Conservation (phyloP, 306 rosid genomes). For the Dryas octopetala region DNA sequence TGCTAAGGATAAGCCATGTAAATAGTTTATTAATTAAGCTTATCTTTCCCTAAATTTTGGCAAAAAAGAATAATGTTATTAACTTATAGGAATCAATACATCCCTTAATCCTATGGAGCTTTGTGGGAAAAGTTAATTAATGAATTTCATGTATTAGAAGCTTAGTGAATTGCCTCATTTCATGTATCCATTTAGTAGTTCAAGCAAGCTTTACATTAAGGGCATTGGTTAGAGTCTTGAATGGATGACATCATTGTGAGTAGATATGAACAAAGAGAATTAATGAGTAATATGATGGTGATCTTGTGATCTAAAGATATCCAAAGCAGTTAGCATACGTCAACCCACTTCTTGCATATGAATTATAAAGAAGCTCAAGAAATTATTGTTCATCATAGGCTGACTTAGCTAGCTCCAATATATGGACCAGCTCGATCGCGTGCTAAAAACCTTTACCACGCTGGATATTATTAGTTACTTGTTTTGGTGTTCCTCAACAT, state of each 20-base stretch:
- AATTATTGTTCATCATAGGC: conserved; percentile 45
- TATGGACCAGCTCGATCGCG: conserved; percentile 25
- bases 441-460: conserved; percentile 46
- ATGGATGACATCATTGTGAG: too few species aligned
- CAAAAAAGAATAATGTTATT: neutral
- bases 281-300: conserved; percentile 40
- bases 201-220: too few species aligned
- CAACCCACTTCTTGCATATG: neutral
- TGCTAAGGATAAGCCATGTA: conserved; percentile 18
- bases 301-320: neutral
- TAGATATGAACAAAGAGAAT: conserved; percentile 36
- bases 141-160: too few species aligned
- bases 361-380: conserved; percentile 12
- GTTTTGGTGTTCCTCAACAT: conserved; percentile 30
- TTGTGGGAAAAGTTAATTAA: neutral
- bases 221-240: too few species aligned
- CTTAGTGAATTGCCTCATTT: too few species aligned
- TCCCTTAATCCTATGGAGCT: neutral
- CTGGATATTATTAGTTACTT: conserved; percentile 21
- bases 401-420: conserved; percentile 23
- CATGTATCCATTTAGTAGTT: too few species aligned
- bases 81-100: neutral
- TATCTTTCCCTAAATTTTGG: conserved; percentile 19
- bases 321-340: neutral
- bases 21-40: neutral